Percentiles rank a stretch among this genome's conserved stretches.
phyloP scores from a whole-genome alignment of 2,329 filamentous ascomycete species.

The Epichloe gansuensis region DNA sequence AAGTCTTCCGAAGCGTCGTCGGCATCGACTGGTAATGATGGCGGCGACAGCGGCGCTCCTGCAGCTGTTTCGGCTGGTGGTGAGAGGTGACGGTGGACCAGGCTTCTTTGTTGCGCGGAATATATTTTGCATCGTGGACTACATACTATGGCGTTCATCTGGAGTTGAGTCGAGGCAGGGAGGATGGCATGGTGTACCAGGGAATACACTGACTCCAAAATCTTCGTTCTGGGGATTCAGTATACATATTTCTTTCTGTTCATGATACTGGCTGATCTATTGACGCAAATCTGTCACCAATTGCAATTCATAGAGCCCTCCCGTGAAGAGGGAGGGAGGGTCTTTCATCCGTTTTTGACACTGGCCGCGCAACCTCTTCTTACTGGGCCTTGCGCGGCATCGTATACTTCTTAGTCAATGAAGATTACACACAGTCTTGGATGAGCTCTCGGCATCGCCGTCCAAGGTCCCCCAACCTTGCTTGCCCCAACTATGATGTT shows the following conservation, averaged over 20 bases:
- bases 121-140: not conserved
- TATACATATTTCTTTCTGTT: not conserved
- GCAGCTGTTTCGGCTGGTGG: not conserved
- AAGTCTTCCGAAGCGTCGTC: constrained; percentile 10
- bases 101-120: not conserved
- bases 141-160: not conserved
- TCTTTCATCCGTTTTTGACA: no score
- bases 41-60: constrained; percentile 6
- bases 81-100: not conserved
- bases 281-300: no score
- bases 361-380: no score
- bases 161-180: not conserved
- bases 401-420: no score
- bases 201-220: not conserved
- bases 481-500: no score
- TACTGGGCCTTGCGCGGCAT: no score
- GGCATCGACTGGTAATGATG: constrained; percentile 1
- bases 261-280: not conserved
- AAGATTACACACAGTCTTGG: no score
- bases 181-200: no score
- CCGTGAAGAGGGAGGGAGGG: no score
- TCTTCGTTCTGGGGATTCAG: not conserved
- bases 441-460: no score
- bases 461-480: no score
- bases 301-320: no score